These are phyloP conservation scores for Tricholoma hemisulphureum DNA, from an alignment of 768 basidiomycete species.

Conservation along the genomic window DNA sequence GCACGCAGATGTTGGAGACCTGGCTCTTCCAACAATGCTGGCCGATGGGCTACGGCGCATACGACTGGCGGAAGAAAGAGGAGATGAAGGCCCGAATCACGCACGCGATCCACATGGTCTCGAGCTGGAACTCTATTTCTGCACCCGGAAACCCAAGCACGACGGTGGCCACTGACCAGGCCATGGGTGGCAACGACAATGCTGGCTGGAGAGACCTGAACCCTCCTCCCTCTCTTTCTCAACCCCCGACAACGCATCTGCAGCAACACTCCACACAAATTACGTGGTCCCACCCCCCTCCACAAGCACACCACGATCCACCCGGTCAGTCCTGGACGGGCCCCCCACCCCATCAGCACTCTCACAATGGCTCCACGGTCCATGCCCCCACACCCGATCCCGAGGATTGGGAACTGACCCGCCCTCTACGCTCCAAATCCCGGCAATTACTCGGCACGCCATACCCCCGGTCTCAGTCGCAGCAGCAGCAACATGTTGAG, in stretches of 20 bases:
- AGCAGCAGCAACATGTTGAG: not conserved
- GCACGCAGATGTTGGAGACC: conserved; percentile 46
- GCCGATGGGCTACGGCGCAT: conserved; percentile 60
- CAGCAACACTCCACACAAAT: not conserved
- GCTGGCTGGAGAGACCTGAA: not conserved
- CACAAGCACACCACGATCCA: not conserved
- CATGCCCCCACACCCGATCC: not conserved
- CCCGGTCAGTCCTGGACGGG: not conserved
- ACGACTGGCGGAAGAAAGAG: conserved; percentile 41
- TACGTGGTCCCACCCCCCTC: not conserved
- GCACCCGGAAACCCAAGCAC: conserved; percentile 1
- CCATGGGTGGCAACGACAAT: not conserved
- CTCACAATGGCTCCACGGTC: not conserved
- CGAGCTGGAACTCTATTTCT: conserved; percentile 20
- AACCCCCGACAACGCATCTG: not conserved
- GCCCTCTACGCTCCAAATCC: not conserved
- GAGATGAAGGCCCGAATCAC: conserved; percentile 50
- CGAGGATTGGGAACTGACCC: not conserved
- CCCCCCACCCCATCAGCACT: not conserved
- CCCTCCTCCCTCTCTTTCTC: not conserved
- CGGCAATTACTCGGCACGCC: not conserved
- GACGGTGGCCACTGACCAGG: not conserved
- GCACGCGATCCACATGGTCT: conserved; percentile 48
- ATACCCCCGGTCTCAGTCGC: not conserved
- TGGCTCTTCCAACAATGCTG: conserved; percentile 61